These are phyloP conservation scores for Ophiostoma piceae DNA, from an alignment of 2,329 filamentous ascomycete species.

Conservation along the genomic window DNA sequence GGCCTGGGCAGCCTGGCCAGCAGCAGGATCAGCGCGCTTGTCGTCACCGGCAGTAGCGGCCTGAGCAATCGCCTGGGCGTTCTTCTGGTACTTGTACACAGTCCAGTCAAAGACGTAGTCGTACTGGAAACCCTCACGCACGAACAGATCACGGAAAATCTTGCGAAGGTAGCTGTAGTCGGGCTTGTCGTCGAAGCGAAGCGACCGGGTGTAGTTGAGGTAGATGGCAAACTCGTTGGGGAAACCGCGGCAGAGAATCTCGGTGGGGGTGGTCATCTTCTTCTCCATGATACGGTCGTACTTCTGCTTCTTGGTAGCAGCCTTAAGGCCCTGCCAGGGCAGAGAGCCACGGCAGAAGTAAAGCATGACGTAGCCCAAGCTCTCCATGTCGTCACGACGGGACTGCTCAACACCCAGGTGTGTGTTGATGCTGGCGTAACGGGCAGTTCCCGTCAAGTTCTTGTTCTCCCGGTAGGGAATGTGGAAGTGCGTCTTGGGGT, in stretches of 20 bases:
- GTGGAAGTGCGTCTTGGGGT: slow-evolving; percentile 99
- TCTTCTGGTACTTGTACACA: slow-evolving; percentile 99
- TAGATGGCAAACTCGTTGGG: slow-evolving; percentile 99
- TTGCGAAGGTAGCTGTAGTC: slow-evolving; percentile 99
- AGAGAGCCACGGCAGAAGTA: slow-evolving; percentile 99
- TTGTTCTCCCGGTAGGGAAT: slow-evolving; percentile 99
- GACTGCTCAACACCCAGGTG: slow-evolving; percentile 98
- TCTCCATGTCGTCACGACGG: slow-evolving; percentile 98
- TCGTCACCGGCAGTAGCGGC: slow-evolving; percentile 73
- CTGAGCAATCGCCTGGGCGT: slow-evolving; percentile 88
- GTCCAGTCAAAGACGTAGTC: slow-evolving; percentile 99
- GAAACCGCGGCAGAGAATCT: slow-evolving; percentile 97
- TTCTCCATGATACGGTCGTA: slow-evolving; percentile 99
- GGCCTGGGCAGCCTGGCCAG: slow-evolving; percentile 48
- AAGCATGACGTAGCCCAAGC: slow-evolving; percentile 97
- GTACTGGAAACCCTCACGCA: slow-evolving; percentile 98
- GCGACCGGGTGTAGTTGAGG: slow-evolving; percentile 96
- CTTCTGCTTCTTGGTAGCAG: slow-evolving; percentile 59
- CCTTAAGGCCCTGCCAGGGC: slow-evolving; percentile 41
- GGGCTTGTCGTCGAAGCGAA: slow-evolving; percentile 99
- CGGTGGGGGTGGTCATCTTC: slow-evolving; percentile 99
- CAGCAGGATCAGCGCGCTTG: slow-evolving; percentile 64
- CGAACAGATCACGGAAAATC: slow-evolving; percentile 99
- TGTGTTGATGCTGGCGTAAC: slow-evolving; percentile 98
- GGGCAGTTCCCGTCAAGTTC: slow-evolving; percentile 97